Evolutionary conservation across 2,329 filamentous ascomycete genomes (phyloP), one percentile per base, ranked within the genome.

Genomic region (Xylariaceae sp.): DNA sequence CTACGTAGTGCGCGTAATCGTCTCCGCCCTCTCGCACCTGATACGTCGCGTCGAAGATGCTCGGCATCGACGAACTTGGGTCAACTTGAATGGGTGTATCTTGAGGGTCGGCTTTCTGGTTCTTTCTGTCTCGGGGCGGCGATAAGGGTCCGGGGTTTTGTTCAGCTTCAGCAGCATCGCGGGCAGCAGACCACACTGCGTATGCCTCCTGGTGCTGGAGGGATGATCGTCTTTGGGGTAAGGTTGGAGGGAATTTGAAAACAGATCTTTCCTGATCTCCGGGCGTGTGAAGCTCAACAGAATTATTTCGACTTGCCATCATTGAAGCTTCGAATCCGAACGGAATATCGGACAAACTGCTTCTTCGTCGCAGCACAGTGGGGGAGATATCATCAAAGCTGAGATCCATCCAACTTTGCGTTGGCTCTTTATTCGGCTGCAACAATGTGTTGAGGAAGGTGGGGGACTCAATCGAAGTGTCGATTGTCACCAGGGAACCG

Each of bases 401-500:
- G 1, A 65, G 46, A 41, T 67, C 62, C 53, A 66, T 61, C 65
- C 65, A 67, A 42, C 65, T 67, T 18, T 57, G 51, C 12, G 57
- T 55, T 15, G 55, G 44, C 17, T 57, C 60, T 31, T 54, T 54
- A n/a, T 58, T 47, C 15, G 55, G 53, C 19, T 57, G 51, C 14
- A 56, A 52, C 7, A 57, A 50, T 17, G 48, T 45, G 36, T 57
- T 59, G 38, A 56, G 44, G 44, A 55, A 51, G 41, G 39, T 50
- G 52, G 59, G 57, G 19, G 55, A 55, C 10, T 67, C 67, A 31
- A 73, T 57, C 17, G 71, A 72, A 3, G 73, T 74, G 31, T 69
- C 69, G 22, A 67, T 57, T 2, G 73, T 74, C 33, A 64, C 56
- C 42, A 73, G 63, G 0, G 72, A 75, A 40, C 65, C 67, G 30